These are phyloP conservation scores for Lentinula guzmanii DNA, from an alignment of 768 basidiomycete genomes.

Conservation along the genomic window DNA sequence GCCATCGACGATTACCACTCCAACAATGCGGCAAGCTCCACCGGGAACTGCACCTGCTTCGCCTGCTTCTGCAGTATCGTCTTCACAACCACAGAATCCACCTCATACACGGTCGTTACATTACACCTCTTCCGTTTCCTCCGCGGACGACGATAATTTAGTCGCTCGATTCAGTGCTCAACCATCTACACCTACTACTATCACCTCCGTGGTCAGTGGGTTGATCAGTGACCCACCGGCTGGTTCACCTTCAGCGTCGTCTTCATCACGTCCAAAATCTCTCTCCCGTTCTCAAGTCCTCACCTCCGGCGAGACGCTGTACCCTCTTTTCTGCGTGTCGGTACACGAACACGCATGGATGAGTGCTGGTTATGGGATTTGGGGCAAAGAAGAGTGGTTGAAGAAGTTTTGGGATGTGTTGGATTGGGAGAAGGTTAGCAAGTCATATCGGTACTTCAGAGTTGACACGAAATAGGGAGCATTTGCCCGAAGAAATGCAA, in stretches of 20 bases:
- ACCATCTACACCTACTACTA: not conserved
- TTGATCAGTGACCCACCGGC: not conserved
- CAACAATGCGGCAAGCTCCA: conserved; percentile 18
- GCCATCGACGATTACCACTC: conserved; percentile 9
- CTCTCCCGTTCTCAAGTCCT: conserved; percentile 17
- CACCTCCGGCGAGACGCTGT: conserved; percentile 49
- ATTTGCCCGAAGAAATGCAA: no score
- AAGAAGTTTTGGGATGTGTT: conserved; percentile 79
- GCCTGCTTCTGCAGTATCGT: conserved; percentile 36
- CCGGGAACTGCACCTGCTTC: conserved; percentile 29
- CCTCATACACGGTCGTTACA: not conserved
- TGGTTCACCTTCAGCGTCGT: no score
- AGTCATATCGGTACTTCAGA: conserved; percentile 22
- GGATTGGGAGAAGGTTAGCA: conserved; percentile 65
- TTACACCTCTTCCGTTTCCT: not conserved
- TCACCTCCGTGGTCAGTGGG: not conserved
- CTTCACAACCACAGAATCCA: not conserved
- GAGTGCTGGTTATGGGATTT: conserved; percentile 77
- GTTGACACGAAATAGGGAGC: not conserved
- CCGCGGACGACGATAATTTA: not conserved
- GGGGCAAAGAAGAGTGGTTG: conserved; percentile 87
- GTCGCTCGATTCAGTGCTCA: not conserved
- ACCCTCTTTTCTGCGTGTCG: conserved; percentile 72
- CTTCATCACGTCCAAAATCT: not conserved
- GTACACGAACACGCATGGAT: conserved; percentile 88